A percentile compares a stretch with the other conserved stretches of the same genome.
phyloP scores from a whole-genome alignment of 2,329 filamentous ascomycete genomes.

The Colletotrichum destructivum region DNA sequence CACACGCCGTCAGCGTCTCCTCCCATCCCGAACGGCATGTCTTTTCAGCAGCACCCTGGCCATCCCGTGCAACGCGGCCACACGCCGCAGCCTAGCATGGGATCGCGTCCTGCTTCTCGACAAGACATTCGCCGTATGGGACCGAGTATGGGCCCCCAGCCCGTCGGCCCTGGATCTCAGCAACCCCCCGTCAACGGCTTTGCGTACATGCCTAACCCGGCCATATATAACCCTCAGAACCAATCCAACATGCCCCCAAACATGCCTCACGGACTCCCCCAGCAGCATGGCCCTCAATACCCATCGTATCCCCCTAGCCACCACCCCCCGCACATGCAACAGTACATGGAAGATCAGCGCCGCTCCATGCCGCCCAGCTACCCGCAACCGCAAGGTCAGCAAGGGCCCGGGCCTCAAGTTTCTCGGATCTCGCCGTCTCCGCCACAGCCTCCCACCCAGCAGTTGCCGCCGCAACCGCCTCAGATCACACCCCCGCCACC shows the following conservation, averaged over 20 bases:
- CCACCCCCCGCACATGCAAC: constrained; percentile 67
- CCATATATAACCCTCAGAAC: constrained; percentile 83
- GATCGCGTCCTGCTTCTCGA: constrained; percentile 84
- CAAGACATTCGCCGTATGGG: constrained; percentile 84
- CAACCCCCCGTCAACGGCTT: constrained; percentile 77
- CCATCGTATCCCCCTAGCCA: constrained; percentile 50
- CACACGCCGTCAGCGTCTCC: constrained; percentile 89
- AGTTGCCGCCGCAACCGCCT: constrained; percentile 63
- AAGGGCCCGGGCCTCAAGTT: constrained; percentile 58
- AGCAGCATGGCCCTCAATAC: constrained; percentile 54
- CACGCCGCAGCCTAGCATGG: constrained; percentile 84
- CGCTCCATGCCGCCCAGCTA: constrained; percentile 79
- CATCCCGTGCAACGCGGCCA: constrained; percentile 74
- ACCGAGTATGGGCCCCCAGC: constrained; percentile 79
- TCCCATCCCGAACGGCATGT: constrained; percentile 84
- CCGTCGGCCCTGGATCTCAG: constrained; percentile 67
- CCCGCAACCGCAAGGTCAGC: constrained; percentile 68
- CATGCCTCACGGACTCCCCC: constrained; percentile 56
- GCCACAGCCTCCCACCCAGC: constrained; percentile 70
- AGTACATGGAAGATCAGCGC: constrained; percentile 83
- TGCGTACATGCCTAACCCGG: constrained; percentile 87
- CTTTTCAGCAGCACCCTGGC: constrained; percentile 70
- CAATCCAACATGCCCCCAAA: constrained; percentile 58
- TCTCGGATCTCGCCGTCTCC: constrained; percentile 72
- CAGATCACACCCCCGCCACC: constrained; percentile 70